phyloP scores from a whole-genome alignment of 202 grass and related monocot genomes.

The Schoenoplectus triqueter region DNA sequence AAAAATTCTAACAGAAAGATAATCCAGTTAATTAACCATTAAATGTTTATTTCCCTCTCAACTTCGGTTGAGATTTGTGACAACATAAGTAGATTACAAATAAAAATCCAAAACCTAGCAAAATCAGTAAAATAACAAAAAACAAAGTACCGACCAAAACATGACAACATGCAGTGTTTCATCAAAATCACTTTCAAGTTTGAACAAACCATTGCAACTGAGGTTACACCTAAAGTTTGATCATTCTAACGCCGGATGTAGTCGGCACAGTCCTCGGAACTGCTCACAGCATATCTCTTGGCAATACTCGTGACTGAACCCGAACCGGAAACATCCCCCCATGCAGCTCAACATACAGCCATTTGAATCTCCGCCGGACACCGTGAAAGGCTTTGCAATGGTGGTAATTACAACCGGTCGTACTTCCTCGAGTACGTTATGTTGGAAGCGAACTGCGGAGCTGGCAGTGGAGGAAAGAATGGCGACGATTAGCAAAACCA shows the following conservation, averaged over 20 bases:
- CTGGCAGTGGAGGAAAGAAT: background rate
- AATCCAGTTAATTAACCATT: background rate
- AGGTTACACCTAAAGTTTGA: background rate
- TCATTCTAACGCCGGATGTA: background rate
- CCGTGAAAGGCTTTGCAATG: background rate
- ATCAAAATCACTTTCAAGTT: background rate
- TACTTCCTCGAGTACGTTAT: background rate
- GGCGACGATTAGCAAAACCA: background rate
- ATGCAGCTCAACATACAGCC: background rate
- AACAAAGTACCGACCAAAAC: background rate
- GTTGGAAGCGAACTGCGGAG: background rate
- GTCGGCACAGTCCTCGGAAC: background rate
- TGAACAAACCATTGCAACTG: background rate
- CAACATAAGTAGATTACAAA: background rate
- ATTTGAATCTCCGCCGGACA: background rate
- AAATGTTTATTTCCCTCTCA: background rate
- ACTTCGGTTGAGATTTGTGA: background rate
- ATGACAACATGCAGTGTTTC: background rate
- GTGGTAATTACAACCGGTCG: background rate
- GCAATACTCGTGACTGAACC: background rate
- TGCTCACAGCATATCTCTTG: background rate
- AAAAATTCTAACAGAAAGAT: background rate
- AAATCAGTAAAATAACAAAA: background rate
- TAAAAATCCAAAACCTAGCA: background rate
- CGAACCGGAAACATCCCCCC: background rate